These are phyloP conservation scores for Sechiopsis laciniata DNA, from an alignment of 306 rosid species.

Conservation along the genomic window DNA sequence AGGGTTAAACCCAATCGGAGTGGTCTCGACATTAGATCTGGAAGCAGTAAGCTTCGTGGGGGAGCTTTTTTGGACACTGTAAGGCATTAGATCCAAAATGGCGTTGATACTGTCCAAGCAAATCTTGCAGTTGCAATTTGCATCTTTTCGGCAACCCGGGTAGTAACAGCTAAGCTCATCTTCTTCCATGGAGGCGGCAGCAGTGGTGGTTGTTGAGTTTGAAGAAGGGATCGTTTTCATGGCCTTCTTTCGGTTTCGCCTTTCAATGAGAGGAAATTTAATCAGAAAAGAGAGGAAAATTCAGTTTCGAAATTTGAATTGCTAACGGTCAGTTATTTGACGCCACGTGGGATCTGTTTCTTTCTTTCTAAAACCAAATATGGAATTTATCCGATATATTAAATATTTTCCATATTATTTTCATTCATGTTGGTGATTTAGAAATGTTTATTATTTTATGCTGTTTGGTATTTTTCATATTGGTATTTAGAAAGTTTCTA, in stretches of 20 bases:
- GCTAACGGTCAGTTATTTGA: constrained; percentile 49
- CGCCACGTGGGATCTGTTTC: not conserved
- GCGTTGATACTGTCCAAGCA: constrained; percentile 83
- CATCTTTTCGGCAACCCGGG: constrained; percentile 74
- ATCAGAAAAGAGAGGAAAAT: not conserved
- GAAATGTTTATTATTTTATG: not conserved
- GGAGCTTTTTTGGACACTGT: constrained; percentile 50
- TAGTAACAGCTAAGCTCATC: constrained; percentile 54
- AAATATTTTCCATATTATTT: not conserved
- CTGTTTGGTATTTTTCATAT: not conserved
- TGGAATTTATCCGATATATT: not conserved
- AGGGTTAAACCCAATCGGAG: constrained; percentile 57
- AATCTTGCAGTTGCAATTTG: constrained; percentile 62
- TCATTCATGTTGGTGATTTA: not conserved
- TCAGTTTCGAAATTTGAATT: constrained; percentile 26
- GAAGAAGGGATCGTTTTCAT: constrained; percentile 33
- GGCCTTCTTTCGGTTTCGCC: constrained; percentile 11
- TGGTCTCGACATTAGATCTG: constrained; percentile 30
- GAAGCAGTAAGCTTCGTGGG: constrained; percentile 55
- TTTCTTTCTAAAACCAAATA: not conserved
- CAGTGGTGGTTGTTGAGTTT: constrained; percentile 36
- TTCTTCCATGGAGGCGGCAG: constrained; percentile 27
- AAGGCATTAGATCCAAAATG: constrained; percentile 75
- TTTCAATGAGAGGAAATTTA: not conserved
- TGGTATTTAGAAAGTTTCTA: not conserved